Conservation (phyloP, 441 rosid species). For the Cnidoscolus chayamansa region DNA sequence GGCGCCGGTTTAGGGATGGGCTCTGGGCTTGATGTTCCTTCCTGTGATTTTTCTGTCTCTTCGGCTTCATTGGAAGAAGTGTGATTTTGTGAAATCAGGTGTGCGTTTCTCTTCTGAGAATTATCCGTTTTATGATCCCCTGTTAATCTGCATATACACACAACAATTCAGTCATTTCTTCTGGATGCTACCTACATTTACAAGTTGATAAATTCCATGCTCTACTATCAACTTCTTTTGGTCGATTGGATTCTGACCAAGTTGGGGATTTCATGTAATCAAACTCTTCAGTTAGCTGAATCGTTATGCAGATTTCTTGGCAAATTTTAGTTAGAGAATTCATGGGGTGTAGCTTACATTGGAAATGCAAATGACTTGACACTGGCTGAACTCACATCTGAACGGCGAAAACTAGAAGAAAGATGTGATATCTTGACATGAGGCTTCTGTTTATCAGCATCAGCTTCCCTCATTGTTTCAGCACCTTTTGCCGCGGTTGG, state of each 20-base stretch:
- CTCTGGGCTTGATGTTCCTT: conserved; percentile 17
- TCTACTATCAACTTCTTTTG: too few species aligned
- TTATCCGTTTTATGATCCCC: conserved; percentile 20
- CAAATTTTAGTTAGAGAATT: background rate
- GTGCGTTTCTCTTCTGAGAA: background rate
- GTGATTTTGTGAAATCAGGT: too few species aligned
- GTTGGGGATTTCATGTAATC: too few species aligned
- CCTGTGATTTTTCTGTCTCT: background rate
- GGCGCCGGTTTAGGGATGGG: conserved; percentile 25
- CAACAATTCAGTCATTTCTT: conserved; percentile 12
- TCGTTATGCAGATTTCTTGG: too few species aligned
- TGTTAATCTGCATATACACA: conserved; percentile 36
- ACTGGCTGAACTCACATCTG: conserved; percentile 41
- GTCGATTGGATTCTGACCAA: too few species aligned
- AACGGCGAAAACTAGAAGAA: conserved; percentile 33
- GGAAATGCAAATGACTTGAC: conserved; percentile 73
- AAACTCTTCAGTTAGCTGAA: too few species aligned
- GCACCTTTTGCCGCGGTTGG: conserved; percentile 45
- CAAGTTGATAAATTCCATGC: too few species aligned
- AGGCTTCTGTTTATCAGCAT: conserved; percentile 21
- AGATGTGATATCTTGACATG: background rate
- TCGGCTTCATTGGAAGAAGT: too few species aligned
- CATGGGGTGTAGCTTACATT: conserved; percentile 40
- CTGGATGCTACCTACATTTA: too few species aligned
- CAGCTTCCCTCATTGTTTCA: conserved; percentile 46